These are phyloP conservation scores for Aspergillus pseudotamarii DNA, from an alignment of 2,329 filamentous ascomycete species.

Conservation along the genomic window DNA sequence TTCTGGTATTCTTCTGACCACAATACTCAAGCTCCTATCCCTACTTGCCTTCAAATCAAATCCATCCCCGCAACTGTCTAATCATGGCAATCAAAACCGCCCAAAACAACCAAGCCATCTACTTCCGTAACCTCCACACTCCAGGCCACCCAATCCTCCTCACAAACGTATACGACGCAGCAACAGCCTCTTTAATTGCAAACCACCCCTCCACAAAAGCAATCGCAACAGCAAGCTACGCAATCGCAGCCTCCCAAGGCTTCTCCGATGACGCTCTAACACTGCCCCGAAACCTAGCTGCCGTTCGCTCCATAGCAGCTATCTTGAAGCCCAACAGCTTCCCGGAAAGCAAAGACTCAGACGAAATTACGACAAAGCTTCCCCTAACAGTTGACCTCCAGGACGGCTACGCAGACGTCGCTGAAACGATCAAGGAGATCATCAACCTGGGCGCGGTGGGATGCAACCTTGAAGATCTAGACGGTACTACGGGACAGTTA, in stretches of 20 bases:
- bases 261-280: conserved; percentile 54
- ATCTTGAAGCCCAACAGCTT: conserved; percentile 47
- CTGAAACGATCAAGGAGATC: conserved; percentile 44
- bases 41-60: neutral
- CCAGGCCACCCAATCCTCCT: conserved; percentile 57
- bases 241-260: conserved; percentile 52
- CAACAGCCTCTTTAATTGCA: conserved; percentile 51
- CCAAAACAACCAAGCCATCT: conserved; percentile 27
- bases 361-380: conserved; percentile 5
- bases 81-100: conserved; percentile 2
- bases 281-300: conserved; percentile 54
- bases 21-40: neutral
- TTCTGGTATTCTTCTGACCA: neutral
- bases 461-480: conserved; percentile 62
- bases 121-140: conserved; percentile 51
- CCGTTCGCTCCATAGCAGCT: conserved; percentile 49
- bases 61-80: neutral
- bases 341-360: neutral
- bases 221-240: conserved; percentile 56
- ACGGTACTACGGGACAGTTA: conserved; percentile 38
- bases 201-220: conserved; percentile 40
- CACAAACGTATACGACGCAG: conserved; percentile 59
- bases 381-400: conserved; percentile 60
- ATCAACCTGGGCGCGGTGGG: conserved; percentile 59
- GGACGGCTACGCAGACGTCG: conserved; percentile 59